phyloP scores from a whole-genome alignment of 2,329 filamentous ascomycete species.

The Ceratocystis colombiana region DNA sequence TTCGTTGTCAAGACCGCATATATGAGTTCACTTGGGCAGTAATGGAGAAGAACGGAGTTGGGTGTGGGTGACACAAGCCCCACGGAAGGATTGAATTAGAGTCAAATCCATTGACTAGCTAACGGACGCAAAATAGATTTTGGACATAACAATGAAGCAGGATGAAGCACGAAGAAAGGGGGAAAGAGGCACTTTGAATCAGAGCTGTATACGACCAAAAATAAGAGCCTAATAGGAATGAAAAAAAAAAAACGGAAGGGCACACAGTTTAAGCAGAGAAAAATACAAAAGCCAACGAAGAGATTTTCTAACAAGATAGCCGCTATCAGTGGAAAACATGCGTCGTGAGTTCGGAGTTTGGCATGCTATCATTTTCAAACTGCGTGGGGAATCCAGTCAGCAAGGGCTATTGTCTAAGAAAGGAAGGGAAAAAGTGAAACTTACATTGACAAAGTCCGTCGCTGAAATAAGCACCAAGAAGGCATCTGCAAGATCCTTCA shows the following conservation, averaged over 20 bases:
- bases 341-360: slow-evolving; percentile 32
- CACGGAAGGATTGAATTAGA: background rate
- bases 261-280: slow-evolving; percentile 7
- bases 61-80: background rate
- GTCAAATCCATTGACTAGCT: background rate
- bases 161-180: slow-evolving; percentile 1
- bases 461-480: slow-evolving; percentile 74
- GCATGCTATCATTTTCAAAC: slow-evolving; percentile 37
- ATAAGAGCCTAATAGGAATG: background rate
- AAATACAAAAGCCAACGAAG: slow-evolving; percentile 7
- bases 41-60: background rate
- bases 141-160: background rate
- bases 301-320: background rate
- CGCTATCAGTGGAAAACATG: slow-evolving; percentile 22
- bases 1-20: background rate
- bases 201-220: background rate
- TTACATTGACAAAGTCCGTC: slow-evolving; percentile 77
- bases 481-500: slow-evolving; percentile 72
- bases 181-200: background rate
- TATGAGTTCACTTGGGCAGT: too few species aligned
- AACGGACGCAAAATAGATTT: background rate
- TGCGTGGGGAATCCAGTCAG: slow-evolving; percentile 26
- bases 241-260: slow-evolving; percentile 5
- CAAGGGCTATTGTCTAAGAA: background rate
- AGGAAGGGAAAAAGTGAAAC: slow-evolving; percentile 30